These are phyloP conservation scores for Phtheirospermum japonicum DNA, from an alignment of 257 asterid species.

Conservation along the genomic window DNA sequence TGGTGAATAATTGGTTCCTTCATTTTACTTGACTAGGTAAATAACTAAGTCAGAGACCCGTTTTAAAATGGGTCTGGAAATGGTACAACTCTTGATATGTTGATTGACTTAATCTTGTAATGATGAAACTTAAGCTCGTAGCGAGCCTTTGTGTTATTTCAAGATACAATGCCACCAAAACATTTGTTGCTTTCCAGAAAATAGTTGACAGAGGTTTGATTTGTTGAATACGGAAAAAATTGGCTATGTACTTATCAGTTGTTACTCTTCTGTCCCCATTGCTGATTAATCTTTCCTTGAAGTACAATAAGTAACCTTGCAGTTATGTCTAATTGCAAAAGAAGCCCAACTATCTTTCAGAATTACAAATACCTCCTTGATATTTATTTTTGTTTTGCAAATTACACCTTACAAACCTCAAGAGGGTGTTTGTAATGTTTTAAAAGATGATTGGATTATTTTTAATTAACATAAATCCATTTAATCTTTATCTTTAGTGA, in stretches of 20 bases:
- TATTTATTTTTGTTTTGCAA: too few relatives aligned
- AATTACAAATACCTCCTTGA: background rate
- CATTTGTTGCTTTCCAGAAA: background rate
- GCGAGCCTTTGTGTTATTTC: background rate
- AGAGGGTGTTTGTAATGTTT: too few relatives aligned
- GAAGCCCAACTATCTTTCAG: constrained; percentile 4
- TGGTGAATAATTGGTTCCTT: background rate
- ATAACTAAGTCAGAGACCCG: background rate
- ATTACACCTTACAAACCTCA: too few relatives aligned
- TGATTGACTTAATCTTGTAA: background rate
- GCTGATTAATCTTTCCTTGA: background rate
- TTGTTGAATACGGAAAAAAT: background rate
- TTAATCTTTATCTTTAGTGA: too few relatives aligned
- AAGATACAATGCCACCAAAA: too few relatives aligned
- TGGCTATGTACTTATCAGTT: background rate
- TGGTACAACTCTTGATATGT: background rate
- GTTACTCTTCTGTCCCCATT: background rate
- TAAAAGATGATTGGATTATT: too few relatives aligned
- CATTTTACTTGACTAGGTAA: background rate
- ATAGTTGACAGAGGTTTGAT: background rate
- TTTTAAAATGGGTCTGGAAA: background rate
- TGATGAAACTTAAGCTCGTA: background rate
- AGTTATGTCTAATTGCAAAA: background rate
- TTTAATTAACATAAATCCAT: too few relatives aligned
- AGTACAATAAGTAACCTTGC: background rate